Evolutionary conservation across 331 rosid genomes (phyloP).

Genomic region (Malus hybrid): DNA sequence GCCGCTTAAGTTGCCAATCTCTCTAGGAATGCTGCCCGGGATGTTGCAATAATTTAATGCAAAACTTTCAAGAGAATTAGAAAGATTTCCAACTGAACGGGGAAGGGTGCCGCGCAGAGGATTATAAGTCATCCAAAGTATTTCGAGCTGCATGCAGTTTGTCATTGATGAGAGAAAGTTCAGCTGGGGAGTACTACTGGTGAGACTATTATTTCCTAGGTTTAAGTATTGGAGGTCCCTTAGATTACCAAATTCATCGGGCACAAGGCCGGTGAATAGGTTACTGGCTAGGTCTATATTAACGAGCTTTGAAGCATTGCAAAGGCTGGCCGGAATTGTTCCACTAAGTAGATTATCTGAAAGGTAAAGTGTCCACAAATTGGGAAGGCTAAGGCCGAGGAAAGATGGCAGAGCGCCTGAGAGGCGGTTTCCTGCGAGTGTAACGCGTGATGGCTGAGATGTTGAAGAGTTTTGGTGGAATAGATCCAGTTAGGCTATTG

Average conservation of each 20-base stretch:
- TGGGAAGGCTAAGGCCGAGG: neutral
- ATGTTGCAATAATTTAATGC: neutral
- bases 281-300: neutral
- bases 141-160: neutral
- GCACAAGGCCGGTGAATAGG: neutral
- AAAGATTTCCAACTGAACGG: neutral
- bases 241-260: neutral
- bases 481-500: conserved; percentile 1
- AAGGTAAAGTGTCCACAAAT: neutral
- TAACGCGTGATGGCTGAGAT: neutral
- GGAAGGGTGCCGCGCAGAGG: neutral
- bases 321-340: conserved; percentile 7
- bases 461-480: conserved; percentile 16
- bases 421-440: neutral
- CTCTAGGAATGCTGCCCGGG: neutral
- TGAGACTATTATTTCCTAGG: neutral
- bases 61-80: neutral
- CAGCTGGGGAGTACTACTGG: neutral
- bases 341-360: neutral
- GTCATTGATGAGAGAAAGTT: neutral
- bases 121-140: neutral
- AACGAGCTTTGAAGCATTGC: conserved; percentile 9
- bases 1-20: neutral
- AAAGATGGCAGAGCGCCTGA: conserved; percentile 7
- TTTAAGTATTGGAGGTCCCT: neutral